Conservation (phyloP, 192 early-diverging fungal species). For the Lunasporangiospora selenospora region DNA sequence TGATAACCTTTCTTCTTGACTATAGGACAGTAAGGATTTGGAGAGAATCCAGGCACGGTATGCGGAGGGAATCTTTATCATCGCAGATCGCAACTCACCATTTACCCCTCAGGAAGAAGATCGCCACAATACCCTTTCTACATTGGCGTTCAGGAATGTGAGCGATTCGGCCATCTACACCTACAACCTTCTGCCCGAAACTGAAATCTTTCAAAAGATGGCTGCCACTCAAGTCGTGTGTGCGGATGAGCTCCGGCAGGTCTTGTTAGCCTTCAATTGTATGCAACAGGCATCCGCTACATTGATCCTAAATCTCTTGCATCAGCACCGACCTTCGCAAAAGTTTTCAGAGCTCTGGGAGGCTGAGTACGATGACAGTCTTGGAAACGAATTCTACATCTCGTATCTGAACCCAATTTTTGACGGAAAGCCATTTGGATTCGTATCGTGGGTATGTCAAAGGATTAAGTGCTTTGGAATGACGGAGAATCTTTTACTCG, state of each 20-base stretch:
- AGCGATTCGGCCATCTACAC: slow-evolving; percentile 65
- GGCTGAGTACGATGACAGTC: slow-evolving; percentile 74
- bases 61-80: slow-evolving; percentile 47
- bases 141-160: slow-evolving; percentile 40
- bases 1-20: no score
- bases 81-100: slow-evolving; percentile 33
- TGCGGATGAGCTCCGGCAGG: slow-evolving; percentile 57
- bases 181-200: slow-evolving; percentile 67
- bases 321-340: slow-evolving; percentile 58
- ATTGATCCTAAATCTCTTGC: slow-evolving; percentile 69
- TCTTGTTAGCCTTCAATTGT: slow-evolving; percentile 63
- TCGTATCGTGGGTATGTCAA: slow-evolving; percentile 60
- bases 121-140: slow-evolving; percentile 42
- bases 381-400: slow-evolving; percentile 71
- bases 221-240: slow-evolving; percentile 58
- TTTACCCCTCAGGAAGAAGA: slow-evolving; percentile 41
- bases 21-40: slow-evolving; percentile 44
- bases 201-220: slow-evolving; percentile 66
- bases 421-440: slow-evolving; percentile 63
- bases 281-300: slow-evolving; percentile 63
- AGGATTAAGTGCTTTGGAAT: no score
- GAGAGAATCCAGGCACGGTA: slow-evolving; percentile 41
- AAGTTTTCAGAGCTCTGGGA: slow-evolving; percentile 67
- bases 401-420: slow-evolving; percentile 60
- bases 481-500: no score